Percentiles rank a stretch among this genome's conserved stretches.
Evolutionary conservation across 192 early-diverging fungal genomes (phyloP).

Genomic region (Piromyces sp.): DNA sequence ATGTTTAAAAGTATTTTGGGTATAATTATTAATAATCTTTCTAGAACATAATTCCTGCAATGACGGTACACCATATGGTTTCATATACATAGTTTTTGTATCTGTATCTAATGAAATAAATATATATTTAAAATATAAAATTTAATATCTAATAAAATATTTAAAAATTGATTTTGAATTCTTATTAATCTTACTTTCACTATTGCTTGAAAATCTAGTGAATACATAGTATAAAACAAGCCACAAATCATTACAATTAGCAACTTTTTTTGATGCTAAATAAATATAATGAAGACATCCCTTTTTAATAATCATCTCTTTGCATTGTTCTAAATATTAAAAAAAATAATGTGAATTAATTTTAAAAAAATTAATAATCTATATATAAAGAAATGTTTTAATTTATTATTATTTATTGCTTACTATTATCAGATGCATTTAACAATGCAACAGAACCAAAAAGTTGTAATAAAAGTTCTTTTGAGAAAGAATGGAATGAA

Average conservation of each 20-base stretch:
- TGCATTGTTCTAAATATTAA: not conserved
- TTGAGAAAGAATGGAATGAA: slow-evolving; percentile 4
- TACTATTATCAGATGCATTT: slow-evolving; percentile 18
- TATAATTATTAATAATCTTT: not conserved
- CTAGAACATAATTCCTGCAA: not conserved
- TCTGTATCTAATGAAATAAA: not conserved
- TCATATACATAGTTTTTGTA: not conserved
- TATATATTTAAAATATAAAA: no score
- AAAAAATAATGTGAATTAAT: not conserved
- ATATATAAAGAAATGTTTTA: no score
- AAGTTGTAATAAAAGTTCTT: slow-evolving; percentile 12
- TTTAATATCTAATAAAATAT: no score
- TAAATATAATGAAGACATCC: not conserved
- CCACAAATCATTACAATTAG: not conserved
- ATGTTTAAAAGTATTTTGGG: not conserved
- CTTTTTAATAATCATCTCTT: not conserved
- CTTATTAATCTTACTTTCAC: not conserved
- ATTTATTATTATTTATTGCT: not conserved
- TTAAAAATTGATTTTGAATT: no score
- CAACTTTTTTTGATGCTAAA: not conserved
- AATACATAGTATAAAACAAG: not conserved
- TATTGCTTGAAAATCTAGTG: not conserved
- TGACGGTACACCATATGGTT: not conserved
- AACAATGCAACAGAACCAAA: slow-evolving; percentile 17
- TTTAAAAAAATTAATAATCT: not conserved